Base-by-base conservation (phyloP, 805 yeast species). In the Saturnispora ahearnii region DNA sequence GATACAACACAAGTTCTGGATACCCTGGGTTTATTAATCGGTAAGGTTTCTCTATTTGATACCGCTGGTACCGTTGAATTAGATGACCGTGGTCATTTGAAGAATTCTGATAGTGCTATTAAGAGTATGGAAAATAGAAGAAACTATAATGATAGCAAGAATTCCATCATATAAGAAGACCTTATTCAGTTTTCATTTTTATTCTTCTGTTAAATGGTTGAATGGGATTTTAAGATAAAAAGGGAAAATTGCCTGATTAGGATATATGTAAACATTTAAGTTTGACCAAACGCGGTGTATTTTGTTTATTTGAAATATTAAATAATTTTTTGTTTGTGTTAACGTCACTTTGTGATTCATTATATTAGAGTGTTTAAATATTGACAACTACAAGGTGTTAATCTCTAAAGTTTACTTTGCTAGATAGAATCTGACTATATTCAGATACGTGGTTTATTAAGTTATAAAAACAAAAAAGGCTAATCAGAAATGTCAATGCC, bases 1-100 rank as follows among this genome's bases (percentile, higher is more conserved):
- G 93, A 88, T 61, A 96, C 96, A 5, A 69, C 74, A 32, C 91
- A 86, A 60, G 96, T 90, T 2, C 65, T 90, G 51, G 95, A 88
- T 51, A 85, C 95, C 1, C 68, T 90, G 57, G 95, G 95, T 2
- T 71, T 86, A 47, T 70, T 87, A 48, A 76, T 86, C 9, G 95
- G 95, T n/a, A 78, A 78, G 51, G 89, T 84, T 11, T 82, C 90
- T 3, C 57, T 85, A 43, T 84, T 84, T 64, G 90, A 84, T 62
- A 82, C 84, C 55, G 84, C 84, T 3, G 91, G 91, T 33, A 76
- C 84, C 3, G 84, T 85, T 32, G 82, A 79, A 33, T 69, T 85
- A 59, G 91, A 85, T 62, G 86, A 84, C 57, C 72, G 93, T 58
- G 93, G 93, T 12, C 91, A 84, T 63, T 65, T 83, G 28, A 65